Base-by-base conservation (phyloP, 176 grass and related monocot species). In the Neostapfia colusana region DNA sequence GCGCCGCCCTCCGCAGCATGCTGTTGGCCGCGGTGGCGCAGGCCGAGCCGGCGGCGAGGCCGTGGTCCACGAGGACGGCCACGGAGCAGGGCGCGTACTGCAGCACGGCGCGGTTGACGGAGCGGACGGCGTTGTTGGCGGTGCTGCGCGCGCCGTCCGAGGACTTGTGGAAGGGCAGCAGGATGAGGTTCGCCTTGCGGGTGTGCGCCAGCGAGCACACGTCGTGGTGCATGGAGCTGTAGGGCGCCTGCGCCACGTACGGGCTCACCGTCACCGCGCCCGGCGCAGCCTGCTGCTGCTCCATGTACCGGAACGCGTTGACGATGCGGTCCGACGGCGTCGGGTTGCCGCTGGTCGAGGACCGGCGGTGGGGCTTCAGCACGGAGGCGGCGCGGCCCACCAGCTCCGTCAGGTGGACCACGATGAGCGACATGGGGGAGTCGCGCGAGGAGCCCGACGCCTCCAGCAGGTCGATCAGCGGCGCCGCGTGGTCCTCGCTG, bases 391-490 rank as follows among this genome's bases (percentile, higher is more conserved):
- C 56, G 27, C 62, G 72, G 23, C 93, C 90, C 27, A 82, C 64
- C 51, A 97, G 85, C 65, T 93, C 88, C 7, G 79, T 88, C 54
- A 97, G 81, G 90, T 90, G 90, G 75, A 97, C 85, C 26, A 97
- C 76, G 64, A 57, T 86, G 75, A 93, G 67, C 25, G 88, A 70
- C 14, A 93, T 28, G 60, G 93, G 82, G 9, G 67, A 67, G 36
- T 82, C 85, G 11, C 41, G 79, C n/a, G 68, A 73, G 2, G 80
- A 24, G 0, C 69, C 3, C 7, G 50, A 54, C 50, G 50, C 73
- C 69, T 90, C 88, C 0, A 93, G 72, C 17, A 90, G 85, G 84
- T 89, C 90, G 50, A 93, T 84, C 4, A 93, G 34, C 16, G 83
- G 85, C 18, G 93, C 73, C 0, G 91, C 85, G 69, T 97, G 85